These are phyloP conservation scores for Castanopsis chinensis DNA, from an alignment of 306 rosid genomes.

Conservation along the genomic window DNA sequence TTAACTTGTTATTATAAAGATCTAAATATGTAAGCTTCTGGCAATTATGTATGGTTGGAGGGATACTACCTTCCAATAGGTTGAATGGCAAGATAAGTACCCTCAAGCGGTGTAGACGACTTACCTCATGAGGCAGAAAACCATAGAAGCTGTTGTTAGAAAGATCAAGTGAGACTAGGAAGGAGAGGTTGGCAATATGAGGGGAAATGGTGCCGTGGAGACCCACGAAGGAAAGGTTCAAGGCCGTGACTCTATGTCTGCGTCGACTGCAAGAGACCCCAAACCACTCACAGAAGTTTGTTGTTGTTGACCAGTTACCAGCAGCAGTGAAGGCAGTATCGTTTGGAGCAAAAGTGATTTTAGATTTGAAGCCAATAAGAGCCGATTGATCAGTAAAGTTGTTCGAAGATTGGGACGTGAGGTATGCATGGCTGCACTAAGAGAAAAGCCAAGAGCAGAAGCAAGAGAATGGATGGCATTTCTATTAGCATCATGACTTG, in stretches of 20 bases:
- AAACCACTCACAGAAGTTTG: not conserved
- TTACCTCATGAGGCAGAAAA: not conserved
- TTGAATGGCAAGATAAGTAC: not conserved
- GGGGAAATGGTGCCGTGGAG: slow-evolving; percentile 2
- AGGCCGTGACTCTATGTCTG: not conserved
- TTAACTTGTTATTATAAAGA: not conserved
- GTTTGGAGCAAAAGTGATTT: not conserved
- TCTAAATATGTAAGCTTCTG: not conserved
- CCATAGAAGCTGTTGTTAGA: not conserved
- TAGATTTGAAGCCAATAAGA: not conserved
- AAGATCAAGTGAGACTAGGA: not conserved
- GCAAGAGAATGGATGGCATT: not conserved
- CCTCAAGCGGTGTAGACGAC: not conserved
- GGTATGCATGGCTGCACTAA: not conserved
- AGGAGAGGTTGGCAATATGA: slow-evolving; percentile 1
- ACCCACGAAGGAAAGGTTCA: not conserved
- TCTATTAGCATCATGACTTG: not conserved
- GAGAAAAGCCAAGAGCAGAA: not conserved
- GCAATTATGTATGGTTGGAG: not conserved
- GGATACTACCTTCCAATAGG: not conserved
- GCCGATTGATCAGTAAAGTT: not conserved
- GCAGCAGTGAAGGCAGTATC: not conserved
- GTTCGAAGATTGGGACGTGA: not conserved
- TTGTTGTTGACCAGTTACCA: not conserved
- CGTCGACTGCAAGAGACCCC: not conserved